These are phyloP conservation scores for Colletotrichum musicola DNA, from an alignment of 2,329 filamentous ascomycete genomes.

Conservation along the genomic window DNA sequence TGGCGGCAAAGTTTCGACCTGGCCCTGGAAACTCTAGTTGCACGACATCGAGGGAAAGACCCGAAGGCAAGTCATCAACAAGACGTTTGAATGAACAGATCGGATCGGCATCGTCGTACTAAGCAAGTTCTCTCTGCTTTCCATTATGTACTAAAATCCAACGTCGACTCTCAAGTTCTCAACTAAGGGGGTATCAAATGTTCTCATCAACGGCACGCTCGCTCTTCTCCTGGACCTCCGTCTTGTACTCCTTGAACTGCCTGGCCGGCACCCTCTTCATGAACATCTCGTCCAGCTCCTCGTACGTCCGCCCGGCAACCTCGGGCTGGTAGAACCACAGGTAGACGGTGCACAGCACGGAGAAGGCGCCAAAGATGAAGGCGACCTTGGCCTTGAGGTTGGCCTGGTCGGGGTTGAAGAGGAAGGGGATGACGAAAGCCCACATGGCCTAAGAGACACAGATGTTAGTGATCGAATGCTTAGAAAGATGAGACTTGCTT, in stretches of 20 bases:
- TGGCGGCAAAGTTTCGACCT: too few species aligned
- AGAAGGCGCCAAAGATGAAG: slow-evolving; percentile 54
- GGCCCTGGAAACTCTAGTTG: too few species aligned
- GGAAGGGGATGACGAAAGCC: slow-evolving; percentile 44
- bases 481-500: too few species aligned
- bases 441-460: slow-evolving; percentile 23
- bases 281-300: slow-evolving; percentile 44
- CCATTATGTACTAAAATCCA: too few species aligned
- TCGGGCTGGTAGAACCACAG: slow-evolving; percentile 52
- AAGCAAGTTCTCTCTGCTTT: too few species aligned
- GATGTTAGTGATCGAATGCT: background rate
- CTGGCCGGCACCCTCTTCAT: slow-evolving; percentile 42
- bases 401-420: slow-evolving; percentile 47
- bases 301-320: slow-evolving; percentile 42
- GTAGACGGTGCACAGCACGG: slow-evolving; percentile 46
- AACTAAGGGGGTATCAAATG: background rate
- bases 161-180: too few species aligned
- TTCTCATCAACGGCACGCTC: background rate
- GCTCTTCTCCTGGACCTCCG: slow-evolving; percentile 25
- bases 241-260: slow-evolving; percentile 41
- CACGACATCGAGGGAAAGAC: too few species aligned
- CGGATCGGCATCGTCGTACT: too few species aligned
- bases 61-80: too few species aligned
- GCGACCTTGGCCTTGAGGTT: slow-evolving; percentile 55
- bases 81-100: too few species aligned